These are phyloP conservation scores for Aspergillus conjunctus DNA, from an alignment of 495 filamentous ascomycete species.

Conservation along the genomic window DNA sequence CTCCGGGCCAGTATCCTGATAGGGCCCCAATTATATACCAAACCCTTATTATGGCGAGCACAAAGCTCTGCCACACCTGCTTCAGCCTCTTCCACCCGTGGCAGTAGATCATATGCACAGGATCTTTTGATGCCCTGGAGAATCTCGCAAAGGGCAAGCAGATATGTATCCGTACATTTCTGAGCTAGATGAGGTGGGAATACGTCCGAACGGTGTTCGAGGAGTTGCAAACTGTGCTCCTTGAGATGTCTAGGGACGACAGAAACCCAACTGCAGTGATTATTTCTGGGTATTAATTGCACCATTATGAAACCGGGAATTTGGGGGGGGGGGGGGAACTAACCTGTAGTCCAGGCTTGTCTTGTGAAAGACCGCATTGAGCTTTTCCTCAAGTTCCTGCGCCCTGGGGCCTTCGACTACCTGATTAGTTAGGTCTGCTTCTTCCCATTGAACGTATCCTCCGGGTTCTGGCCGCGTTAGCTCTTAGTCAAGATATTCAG, in stretches of 20 bases:
- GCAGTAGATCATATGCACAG: neutral
- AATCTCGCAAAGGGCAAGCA: neutral
- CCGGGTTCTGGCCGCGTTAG: conserved; percentile 27
- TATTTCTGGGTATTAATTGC: neutral
- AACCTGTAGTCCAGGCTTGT: conserved; percentile 20
- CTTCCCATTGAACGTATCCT: conserved; percentile 39
- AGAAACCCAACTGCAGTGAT: neutral
- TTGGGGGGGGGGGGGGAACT: neutral
- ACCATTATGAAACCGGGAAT: neutral
- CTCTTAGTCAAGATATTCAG: conserved; percentile 1
- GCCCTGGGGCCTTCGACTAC: conserved; percentile 15
- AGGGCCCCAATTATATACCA: neutral
- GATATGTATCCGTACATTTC: neutral
- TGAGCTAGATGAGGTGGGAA: neutral
- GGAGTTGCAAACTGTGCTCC: neutral
- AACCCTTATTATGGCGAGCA: neutral
- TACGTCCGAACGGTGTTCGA: neutral
- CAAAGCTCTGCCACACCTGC: neutral
- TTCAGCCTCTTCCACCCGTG: neutral
- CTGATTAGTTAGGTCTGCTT: conserved; percentile 28
- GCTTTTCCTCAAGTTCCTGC: conserved; percentile 9
- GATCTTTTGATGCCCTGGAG: neutral
- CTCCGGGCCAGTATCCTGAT: neutral
- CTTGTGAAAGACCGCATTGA: conserved; percentile 12
- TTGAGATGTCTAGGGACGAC: neutral